Evolutionary conservation across 83 land plant species (phyloP), one percentile per base, ranked within the genome.

Genomic region (Picea abies): DNA sequence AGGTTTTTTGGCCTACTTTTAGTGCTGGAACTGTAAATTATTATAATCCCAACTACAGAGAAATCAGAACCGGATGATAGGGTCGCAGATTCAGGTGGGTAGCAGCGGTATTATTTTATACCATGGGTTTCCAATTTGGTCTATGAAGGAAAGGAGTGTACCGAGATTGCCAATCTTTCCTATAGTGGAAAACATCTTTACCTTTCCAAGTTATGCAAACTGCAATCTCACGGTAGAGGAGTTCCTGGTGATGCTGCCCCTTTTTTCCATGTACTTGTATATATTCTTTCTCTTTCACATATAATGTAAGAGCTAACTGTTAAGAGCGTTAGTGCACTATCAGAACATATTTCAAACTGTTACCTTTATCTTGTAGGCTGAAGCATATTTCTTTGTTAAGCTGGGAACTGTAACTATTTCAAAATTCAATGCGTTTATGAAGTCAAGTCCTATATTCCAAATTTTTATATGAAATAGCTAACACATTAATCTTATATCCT

Each of bases 251-350:
- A 52, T 52, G 56, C 56, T 52, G 56, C 35, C 60, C 23, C 56
- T 14, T 25, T 76, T 37, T 23, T 47, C 78, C 78, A 76, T 76
- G 56, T n/a, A 23, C 25, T 73, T 44, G 61, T 76, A 76, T 26
- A 76, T 12, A 76, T 17, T 4, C 32, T 47, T 76, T 49, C 56
- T 52, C 60, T 76, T 76, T 76, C 56, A 60, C 11, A 76, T 47
- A 37, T 22, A 52, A 7, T 49, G 15, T 76, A 47, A 76, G 29
- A 37, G 44, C 77, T 20, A 73, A 41, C 56, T 73, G 25, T 73
- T 47, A 3, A 44, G 58, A 73, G 58, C 77, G n/a, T 73, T 73
- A 44, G 9, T 73, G 77, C 17, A 17, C 32, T 22, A 25, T 10
- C 56, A 52, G 23, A 44, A 76, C 56, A 49, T 75, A 49, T 22